phyloP scores from a whole-genome alignment of 371 early-diverging fungal species.

The Lichtheimia ornata region DNA sequence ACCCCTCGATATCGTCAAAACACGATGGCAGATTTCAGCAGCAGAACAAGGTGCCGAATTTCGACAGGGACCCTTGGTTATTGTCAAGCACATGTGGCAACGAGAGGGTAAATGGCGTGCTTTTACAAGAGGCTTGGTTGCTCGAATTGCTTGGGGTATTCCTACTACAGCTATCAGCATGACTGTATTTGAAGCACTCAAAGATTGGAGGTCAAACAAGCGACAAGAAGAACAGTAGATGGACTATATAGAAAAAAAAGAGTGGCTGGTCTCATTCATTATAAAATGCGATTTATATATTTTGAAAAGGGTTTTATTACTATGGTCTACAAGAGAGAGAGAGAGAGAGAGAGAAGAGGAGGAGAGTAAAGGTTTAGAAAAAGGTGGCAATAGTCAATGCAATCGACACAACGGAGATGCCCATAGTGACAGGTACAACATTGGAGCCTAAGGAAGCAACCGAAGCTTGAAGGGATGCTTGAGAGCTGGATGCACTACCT shows the following conservation, averaged over 20 bases:
- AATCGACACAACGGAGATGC: slow-evolving; percentile 7
- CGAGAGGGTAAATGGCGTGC: slow-evolving; percentile 64
- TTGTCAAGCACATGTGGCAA: slow-evolving; percentile 59
- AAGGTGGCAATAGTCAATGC: slow-evolving; percentile 11
- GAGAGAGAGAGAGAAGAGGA: no score
- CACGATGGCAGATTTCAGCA: slow-evolving; percentile 74
- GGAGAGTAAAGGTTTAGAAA: slow-evolving; percentile 10
- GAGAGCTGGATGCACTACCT: slow-evolving; percentile 1
- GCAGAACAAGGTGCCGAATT: slow-evolving; percentile 34
- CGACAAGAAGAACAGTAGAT: not conserved
- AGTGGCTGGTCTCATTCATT: not conserved
- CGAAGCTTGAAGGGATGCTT: not conserved
- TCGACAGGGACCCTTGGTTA: slow-evolving; percentile 32
- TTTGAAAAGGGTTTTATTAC: not conserved
- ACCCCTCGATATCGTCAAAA: slow-evolving; percentile 80
- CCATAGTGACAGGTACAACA: slow-evolving; percentile 9
- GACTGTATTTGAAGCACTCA: slow-evolving; percentile 77
- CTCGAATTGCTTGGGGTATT: slow-evolving; percentile 71
- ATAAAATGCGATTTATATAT: not conserved
- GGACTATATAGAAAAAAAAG: not conserved
- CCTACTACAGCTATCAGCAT: slow-evolving; percentile 74
- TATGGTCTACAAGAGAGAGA: slow-evolving; percentile 1
- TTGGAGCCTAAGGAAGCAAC: not conserved
- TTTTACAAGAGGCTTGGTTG: slow-evolving; percentile 65
- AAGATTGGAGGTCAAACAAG: slow-evolving; percentile 32